Base-by-base conservation (phyloP, 2,329 filamentous ascomycete genomes). In the Aspergillus sp. region DNA sequence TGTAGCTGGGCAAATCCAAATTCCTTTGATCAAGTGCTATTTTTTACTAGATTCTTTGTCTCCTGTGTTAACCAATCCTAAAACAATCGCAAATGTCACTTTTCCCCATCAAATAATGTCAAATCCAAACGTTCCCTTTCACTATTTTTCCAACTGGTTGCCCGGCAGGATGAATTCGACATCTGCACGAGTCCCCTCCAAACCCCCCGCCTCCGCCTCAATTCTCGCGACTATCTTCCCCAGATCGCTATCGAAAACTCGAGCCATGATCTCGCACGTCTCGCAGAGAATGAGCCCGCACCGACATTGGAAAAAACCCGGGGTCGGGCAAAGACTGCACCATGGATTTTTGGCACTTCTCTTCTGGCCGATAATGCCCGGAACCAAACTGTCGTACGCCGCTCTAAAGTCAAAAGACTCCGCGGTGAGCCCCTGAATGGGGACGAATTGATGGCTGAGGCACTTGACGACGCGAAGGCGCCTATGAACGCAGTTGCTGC, bases 301-400 rank as follows among this genome's bases (percentile, higher is more conserved):
- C 0, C 74, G 50, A 56, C 80, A 83, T 22, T 67, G 66, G 43
- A 74, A 77, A 3, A 71, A 71, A 0, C 79, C 80, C 1, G 77
- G 73, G 11, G 68, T 68, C 3, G 74, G 73, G 55, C 81, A 83
- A 1, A 83, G 52, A 4, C 71, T 70, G 63, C 81, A 83, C 76
- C 77, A 81, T 6, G 64, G 19, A 13, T 67, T 68, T 46, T 28
- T 72, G 62, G 5, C 28, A 53, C 13, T 9, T 60, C 47, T 11
- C 64, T 64, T 22, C n/a, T 63, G 51, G 41, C 69, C 34, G 15
- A 41, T 63, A 9, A 72, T 48, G 1, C 60, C 59, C 0, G 62
- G 59, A 4, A 59, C 54, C 30, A 76, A 57, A 38, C 66, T 68
- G 6, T 64, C 34, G 46, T 72, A 72, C 0, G 77, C 76, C 1